Evolutionary conservation across 73 alveolate species (phyloP).

Genomic region (Tetrahymena malaccensis): DNA sequence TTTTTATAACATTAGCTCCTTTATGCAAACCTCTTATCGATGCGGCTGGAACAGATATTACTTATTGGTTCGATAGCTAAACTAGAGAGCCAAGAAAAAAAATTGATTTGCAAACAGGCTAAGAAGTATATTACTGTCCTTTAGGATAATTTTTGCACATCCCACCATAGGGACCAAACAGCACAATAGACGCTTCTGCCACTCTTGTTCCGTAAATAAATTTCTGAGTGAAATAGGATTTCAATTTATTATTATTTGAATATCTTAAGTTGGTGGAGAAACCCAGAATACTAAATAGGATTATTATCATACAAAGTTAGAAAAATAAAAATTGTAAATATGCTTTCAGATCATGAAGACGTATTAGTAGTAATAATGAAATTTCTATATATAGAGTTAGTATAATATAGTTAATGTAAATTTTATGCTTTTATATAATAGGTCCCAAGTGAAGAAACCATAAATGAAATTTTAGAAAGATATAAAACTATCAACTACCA

Average conservation of each 20-base stretch:
- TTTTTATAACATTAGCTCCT: conserved; percentile 33
- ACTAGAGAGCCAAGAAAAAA: conserved; percentile 84
- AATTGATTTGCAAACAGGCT: conserved; percentile 86
- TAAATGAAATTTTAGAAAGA: conserved; percentile 91
- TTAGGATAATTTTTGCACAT: conserved; percentile 93
- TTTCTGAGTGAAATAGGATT: neutral
- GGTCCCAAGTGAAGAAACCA: conserved; percentile 83
- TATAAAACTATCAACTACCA: conserved; percentile 81
- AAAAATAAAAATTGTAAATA: conserved; percentile 82
- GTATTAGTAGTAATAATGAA: conserved; percentile 73
- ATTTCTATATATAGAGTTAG: neutral
- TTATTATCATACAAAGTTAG: conserved; percentile 75
- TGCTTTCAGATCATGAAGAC: conserved; percentile 90
- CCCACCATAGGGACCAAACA: conserved; percentile 88
- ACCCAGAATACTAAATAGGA: conserved; percentile 76
- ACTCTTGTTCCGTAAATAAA: conserved; percentile 7
- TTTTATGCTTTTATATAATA: neutral
- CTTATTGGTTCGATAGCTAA: conserved; percentile 94
- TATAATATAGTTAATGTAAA: no score
- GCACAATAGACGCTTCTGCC: neutral
- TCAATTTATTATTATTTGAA: conserved; percentile 51
- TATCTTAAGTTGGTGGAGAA: conserved; percentile 91
- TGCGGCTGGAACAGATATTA: conserved; percentile 93
- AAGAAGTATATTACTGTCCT: conserved; percentile 86
- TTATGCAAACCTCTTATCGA: conserved; percentile 84